Evolutionary conservation across 169 alveolate genomes (phyloP).

Genomic region (Plasmodium berghei): DNA sequence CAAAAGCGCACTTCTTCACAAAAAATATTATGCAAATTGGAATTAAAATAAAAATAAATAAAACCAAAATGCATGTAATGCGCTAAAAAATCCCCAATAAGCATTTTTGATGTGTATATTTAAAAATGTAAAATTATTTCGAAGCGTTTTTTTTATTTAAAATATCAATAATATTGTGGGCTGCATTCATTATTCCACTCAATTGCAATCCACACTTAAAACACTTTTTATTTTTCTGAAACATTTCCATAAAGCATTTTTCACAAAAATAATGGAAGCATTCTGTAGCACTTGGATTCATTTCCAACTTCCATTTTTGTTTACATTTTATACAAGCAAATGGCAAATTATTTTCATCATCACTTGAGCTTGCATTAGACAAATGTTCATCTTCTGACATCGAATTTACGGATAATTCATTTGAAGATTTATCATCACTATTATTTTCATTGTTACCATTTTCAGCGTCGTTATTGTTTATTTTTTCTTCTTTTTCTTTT

Average conservation of each 20-base stretch:
- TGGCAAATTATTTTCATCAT: conserved; percentile 79
- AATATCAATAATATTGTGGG: conserved; percentile 80
- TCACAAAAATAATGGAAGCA: conserved; percentile 96
- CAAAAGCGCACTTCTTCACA: too few species aligned
- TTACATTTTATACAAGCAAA: conserved; percentile 90
- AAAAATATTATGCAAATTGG: too few species aligned
- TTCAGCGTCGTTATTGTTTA: conserved; percentile 53
- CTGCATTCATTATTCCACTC: conserved; percentile 92
- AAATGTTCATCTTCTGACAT: conserved; percentile 47
- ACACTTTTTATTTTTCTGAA: conserved; percentile 87
- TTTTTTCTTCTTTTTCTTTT: conserved; percentile 77
- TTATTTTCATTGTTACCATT: conserved; percentile 38
- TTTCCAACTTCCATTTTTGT: conserved; percentile 83
- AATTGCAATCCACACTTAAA: conserved; percentile 89
- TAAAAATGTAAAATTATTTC: conserved; percentile 6
- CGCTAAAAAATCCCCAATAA: too few species aligned
- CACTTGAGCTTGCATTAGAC: conserved; percentile 42
- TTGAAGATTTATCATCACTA: conserved; percentile 49
- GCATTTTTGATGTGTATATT: too few species aligned
- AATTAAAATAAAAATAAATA: too few species aligned
- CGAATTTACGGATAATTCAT: conserved; percentile 25
- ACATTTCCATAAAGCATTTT: conserved; percentile 91
- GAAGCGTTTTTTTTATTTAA: conserved; percentile 66
- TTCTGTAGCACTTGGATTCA: conserved; percentile 92
- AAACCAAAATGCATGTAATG: too few species aligned